Evolutionary conservation across 345 rosid species (phyloP).

Genomic region (Aquilaria sinensis): DNA sequence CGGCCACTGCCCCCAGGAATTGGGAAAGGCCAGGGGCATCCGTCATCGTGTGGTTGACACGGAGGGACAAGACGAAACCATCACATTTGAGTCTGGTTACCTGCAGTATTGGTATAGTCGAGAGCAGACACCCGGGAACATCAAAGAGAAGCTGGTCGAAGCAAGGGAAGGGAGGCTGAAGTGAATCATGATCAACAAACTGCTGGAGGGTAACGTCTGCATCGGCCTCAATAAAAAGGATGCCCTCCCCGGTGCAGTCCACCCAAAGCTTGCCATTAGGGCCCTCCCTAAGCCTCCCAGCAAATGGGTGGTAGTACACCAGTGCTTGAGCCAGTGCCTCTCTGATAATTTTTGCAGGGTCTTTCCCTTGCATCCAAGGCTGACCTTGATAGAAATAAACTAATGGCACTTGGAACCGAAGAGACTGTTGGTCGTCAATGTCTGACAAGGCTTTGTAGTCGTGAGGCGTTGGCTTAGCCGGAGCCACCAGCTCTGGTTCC

Average conservation of each 20-base stretch:
- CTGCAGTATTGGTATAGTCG: slow-evolving; percentile 6
- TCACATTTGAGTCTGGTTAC: slow-evolving; percentile 42
- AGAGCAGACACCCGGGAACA: slow-evolving; percentile 22
- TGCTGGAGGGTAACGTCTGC: slow-evolving; percentile 37
- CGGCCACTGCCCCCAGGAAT: slow-evolving; percentile 35
- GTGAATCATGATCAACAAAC: slow-evolving; percentile 27
- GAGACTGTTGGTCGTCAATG: slow-evolving; percentile 49
- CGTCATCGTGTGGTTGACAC: slow-evolving; percentile 41
- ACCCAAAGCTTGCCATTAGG: slow-evolving; percentile 39
- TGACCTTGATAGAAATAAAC: slow-evolving; percentile 26
- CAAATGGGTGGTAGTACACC: slow-evolving; percentile 46
- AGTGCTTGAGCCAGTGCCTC: slow-evolving; percentile 34
- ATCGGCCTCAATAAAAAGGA: slow-evolving; percentile 43
- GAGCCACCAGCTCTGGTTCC: slow-evolving; percentile 34
- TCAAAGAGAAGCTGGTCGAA: slow-evolving; percentile 46
- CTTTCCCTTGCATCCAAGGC: slow-evolving; percentile 25
- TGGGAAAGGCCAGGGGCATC: slow-evolving; percentile 41
- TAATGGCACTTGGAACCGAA: slow-evolving; percentile 32
- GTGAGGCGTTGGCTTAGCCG: slow-evolving; percentile 40
- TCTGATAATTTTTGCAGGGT: slow-evolving; percentile 33
- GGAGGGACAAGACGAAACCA: slow-evolving; percentile 38
- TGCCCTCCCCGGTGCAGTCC: slow-evolving; percentile 54
- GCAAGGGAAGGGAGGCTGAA: slow-evolving; percentile 51
- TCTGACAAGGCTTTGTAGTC: slow-evolving; percentile 45
- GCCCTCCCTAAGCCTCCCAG: slow-evolving; percentile 46